Percentiles rank a stretch among this genome's conserved stretches.
These are phyloP conservation scores for Carpediemonas membranifera DNA, from an alignment of 78 protist genomes.

Conservation along the genomic window DNA sequence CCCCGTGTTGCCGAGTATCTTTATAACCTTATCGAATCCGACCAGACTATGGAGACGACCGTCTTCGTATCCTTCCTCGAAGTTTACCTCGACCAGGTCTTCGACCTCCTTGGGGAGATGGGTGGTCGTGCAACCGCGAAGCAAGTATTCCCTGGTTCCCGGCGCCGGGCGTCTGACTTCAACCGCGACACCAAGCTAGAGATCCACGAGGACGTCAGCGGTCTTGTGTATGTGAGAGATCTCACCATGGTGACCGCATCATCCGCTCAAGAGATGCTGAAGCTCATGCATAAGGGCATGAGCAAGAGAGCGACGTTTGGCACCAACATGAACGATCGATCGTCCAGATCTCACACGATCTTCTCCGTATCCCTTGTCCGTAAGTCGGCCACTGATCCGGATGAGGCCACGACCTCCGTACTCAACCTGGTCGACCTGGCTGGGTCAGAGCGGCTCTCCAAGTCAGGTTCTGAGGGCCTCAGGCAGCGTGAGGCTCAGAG, in stretches of 20 bases:
- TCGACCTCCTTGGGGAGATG: not conserved
- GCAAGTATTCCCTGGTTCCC: no score
- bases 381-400: no score
- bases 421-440: conserved; percentile 14
- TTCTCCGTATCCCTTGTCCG: no score
- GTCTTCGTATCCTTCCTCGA: not conserved
- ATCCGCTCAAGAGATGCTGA: not conserved
- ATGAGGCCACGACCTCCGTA: no score
- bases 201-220: not conserved
- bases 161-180: no score
- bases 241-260: not conserved
- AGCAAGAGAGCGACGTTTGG: not conserved
- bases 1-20: not conserved
- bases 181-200: not conserved
- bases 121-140: no score
- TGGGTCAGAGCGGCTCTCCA: conserved; percentile 6
- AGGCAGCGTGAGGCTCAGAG: not conserved
- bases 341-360: not conserved
- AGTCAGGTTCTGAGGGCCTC: not conserved
- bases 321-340: not conserved
- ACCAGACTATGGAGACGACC: not conserved
- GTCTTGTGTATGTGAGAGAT: not conserved
- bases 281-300: not conserved
- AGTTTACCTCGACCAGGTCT: not conserved
- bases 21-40: not conserved